A percentile compares a stretch with the other conserved stretches of the same genome.
Conservation (phyloP, 805 yeast species). For the Debaryomyces prosopidis region DNA sequence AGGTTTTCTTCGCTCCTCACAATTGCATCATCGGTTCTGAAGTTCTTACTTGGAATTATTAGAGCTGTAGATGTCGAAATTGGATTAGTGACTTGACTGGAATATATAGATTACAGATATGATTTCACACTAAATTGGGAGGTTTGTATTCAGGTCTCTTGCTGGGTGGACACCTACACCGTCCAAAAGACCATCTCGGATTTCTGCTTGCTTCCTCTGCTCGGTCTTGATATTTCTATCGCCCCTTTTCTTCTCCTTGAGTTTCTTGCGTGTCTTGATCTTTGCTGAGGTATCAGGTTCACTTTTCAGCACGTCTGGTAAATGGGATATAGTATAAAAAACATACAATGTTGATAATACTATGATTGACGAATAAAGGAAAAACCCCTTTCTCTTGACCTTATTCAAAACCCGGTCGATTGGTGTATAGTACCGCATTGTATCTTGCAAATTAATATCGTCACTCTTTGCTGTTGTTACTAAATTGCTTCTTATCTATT, state of each 20-base stretch:
- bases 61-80: no score
- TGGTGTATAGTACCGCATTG: constrained; percentile 19
- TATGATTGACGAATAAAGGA: constrained; percentile 32
- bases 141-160: no score
- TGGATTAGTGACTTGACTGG: no score
- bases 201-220: background rate
- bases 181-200: no score
- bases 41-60: no score
- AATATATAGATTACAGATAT: no score
- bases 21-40: no score
- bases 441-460: background rate
- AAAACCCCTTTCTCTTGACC: constrained; percentile 35
- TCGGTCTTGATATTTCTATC: background rate
- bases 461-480: no score
- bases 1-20: no score
- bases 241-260: background rate
- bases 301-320: constrained; percentile 9
- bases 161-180: no score
- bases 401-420: constrained; percentile 29
- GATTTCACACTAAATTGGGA: no score
- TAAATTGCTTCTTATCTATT: no score
- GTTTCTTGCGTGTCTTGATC: background rate
- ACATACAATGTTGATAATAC: constrained; percentile 28
- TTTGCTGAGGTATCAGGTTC: background rate
- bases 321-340: constrained; percentile 19